Percentiles rank a stretch among this genome's conserved stretches.
These are phyloP conservation scores for Pouteria campechiana DNA, from an alignment of 179 eudicot genomes.

Conservation along the genomic window DNA sequence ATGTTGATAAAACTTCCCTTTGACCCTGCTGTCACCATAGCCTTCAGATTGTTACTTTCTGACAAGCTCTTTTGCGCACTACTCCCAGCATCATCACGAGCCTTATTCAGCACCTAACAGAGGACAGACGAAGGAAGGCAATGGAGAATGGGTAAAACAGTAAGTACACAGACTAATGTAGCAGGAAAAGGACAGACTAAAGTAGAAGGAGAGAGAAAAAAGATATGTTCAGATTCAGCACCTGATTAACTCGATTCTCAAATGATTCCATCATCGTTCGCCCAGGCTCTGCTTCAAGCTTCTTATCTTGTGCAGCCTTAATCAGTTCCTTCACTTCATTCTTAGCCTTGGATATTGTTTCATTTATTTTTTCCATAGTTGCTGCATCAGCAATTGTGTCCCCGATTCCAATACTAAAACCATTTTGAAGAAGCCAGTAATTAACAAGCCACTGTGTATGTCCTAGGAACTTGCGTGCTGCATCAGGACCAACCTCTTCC, in stretches of 20 bases:
- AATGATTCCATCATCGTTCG: conserved; percentile 99
- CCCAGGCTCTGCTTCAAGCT: conserved; percentile 96
- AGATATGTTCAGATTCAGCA: too few relatives aligned
- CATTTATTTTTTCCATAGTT: conserved; percentile 94
- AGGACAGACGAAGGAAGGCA: conserved; percentile 1
- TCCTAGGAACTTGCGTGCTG: conserved; percentile 96
- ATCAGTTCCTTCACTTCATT: conserved; percentile 84
- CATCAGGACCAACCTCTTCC: conserved; percentile 99
- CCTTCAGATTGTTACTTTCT: conserved; percentile 97
- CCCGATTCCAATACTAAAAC: conserved; percentile 96
- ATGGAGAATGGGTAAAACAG: background rate
- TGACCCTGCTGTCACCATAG: conserved; percentile 99
- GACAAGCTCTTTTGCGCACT: conserved; percentile 93
- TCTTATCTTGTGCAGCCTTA: conserved; percentile 62
- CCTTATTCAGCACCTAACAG: conserved; percentile 98
- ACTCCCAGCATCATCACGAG: conserved; percentile 99
- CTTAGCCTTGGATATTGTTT: conserved; percentile 88
- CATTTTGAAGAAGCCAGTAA: conserved; percentile 94
- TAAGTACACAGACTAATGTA: background rate
- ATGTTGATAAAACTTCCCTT: conserved; percentile 98
- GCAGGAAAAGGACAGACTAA: background rate
- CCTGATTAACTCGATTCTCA: conserved; percentile 99
- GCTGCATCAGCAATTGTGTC: conserved; percentile 98
- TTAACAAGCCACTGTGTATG: conserved; percentile 99
- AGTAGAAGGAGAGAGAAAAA: too few relatives aligned